phyloP scores from a whole-genome alignment of 768 basidiomycete genomes.

The Mycena rosella region DNA sequence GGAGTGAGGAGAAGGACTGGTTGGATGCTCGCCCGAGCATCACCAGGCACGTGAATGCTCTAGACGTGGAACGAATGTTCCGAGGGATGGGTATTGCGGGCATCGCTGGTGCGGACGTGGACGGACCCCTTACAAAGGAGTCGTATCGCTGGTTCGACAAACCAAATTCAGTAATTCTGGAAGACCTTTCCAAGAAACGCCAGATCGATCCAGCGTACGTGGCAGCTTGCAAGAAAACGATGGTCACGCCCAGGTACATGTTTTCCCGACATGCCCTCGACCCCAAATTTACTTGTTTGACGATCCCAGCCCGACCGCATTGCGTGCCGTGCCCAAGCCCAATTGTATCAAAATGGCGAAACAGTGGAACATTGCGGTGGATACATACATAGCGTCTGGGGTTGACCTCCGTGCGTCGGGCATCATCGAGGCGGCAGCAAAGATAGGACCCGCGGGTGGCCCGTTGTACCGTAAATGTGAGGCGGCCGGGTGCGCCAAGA shows the following conservation, averaged over 20 bases:
- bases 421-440: slow-evolving; percentile 5
- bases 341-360: not conserved
- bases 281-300: too few species aligned
- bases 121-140: not conserved
- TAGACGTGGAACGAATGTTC: not conserved
- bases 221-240: slow-evolving; percentile 8
- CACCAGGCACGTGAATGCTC: not conserved
- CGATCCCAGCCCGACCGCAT: not conserved
- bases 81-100: not conserved
- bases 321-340: not conserved
- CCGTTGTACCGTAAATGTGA: slow-evolving; percentile 6
- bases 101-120: not conserved
- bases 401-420: slow-evolving; percentile 2
- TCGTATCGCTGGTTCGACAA: not conserved
- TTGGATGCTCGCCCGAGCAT: not conserved
- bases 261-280: too few species aligned
- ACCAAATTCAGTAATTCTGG: not conserved
- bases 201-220: slow-evolving; percentile 3
- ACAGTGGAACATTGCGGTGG: slow-evolving; percentile 3
- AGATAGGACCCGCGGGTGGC: not conserved
- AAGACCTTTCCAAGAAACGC: not conserved
- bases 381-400: slow-evolving; percentile 6
- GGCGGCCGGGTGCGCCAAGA: not conserved
- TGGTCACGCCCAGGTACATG: not conserved
- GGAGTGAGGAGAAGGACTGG: slow-evolving; percentile 6